Percentiles rank a stretch among this genome's conserved stretches.
Evolutionary conservation across 257 asterid genomes (phyloP).

Genomic region (Misopates orontium): DNA sequence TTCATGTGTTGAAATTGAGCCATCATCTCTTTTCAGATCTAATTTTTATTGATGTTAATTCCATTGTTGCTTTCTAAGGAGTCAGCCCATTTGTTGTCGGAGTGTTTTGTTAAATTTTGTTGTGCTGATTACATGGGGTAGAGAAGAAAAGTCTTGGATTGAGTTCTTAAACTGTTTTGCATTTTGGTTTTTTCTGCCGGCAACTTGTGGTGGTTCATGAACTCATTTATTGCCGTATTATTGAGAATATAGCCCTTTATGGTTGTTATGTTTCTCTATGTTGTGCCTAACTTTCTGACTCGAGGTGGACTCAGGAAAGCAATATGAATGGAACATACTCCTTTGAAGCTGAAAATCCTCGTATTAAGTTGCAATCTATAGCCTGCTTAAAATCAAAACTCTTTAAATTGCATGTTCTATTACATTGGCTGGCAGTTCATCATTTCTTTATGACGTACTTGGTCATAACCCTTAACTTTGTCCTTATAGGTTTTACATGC

Average conservation of each 20-base stretch:
- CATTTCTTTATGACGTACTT: not conserved
- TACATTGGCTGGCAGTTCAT: not conserved
- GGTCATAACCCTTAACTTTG: slow-evolving; percentile 13
- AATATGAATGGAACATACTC: too few species aligned
- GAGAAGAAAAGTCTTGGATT: not conserved
- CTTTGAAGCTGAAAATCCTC: not conserved
- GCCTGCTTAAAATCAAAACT: slow-evolving; percentile 1
- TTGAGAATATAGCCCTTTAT: slow-evolving; percentile 1
- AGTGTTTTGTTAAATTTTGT: not conserved
- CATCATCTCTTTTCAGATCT: not conserved
- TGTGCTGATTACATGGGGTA: not conserved
- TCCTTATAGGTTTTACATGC: slow-evolving; percentile 83
- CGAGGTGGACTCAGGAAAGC: too few species aligned
- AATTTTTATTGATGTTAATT: not conserved
- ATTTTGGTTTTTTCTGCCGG: not conserved
- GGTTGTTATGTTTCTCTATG: not conserved
- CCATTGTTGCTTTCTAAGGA: not conserved
- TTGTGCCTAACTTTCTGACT: not conserved
- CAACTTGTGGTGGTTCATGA: not conserved
- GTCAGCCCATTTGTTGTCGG: not conserved
- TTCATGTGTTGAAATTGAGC: not conserved
- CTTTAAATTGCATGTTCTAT: not conserved
- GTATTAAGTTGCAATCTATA: not conserved
- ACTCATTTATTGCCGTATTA: slow-evolving; percentile 2
- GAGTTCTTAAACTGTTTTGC: not conserved